These are phyloP conservation scores for Mycena galopus DNA, from an alignment of 768 basidiomycete species.

Conservation along the genomic window DNA sequence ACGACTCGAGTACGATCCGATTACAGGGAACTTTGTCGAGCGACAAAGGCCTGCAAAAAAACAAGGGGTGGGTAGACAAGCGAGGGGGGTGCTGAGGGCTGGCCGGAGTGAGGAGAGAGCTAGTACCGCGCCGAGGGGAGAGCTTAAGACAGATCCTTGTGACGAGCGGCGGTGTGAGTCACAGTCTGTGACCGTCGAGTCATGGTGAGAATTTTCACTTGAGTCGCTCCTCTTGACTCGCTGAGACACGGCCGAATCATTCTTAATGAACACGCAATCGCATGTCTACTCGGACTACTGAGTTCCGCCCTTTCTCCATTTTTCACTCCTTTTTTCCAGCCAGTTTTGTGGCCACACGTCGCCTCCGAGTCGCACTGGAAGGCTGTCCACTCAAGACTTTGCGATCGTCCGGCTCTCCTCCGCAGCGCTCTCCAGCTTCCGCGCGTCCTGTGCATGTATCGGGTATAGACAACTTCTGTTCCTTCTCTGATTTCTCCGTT, in stretches of 20 bases:
- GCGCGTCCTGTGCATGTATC: conserved; percentile 29
- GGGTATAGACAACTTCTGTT: neutral
- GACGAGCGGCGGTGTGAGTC: neutral
- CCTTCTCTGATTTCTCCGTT: too few relatives aligned
- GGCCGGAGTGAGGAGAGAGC: neutral
- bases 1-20: conserved; percentile 36
- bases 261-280: neutral
- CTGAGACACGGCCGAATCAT: neutral
- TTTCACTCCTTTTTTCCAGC: neutral
- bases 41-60: conserved; percentile 36
- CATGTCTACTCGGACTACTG: neutral
- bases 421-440: conserved; percentile 21
- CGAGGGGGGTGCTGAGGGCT: conserved; percentile 1
- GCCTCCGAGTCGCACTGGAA: neutral
- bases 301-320: neutral
- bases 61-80: conserved; percentile 1
- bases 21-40: conserved; percentile 36
- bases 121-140: neutral
- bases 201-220: neutral
- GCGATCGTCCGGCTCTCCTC: conserved; percentile 21
- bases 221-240: neutral
- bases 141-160: conserved; percentile 9
- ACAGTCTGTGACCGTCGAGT: neutral
- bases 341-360: neutral
- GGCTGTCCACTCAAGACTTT: conserved; percentile 30